These are phyloP conservation scores for Pseudohyphozyma bogoriensis DNA, from an alignment of 768 basidiomycete genomes.

Conservation along the genomic window DNA sequence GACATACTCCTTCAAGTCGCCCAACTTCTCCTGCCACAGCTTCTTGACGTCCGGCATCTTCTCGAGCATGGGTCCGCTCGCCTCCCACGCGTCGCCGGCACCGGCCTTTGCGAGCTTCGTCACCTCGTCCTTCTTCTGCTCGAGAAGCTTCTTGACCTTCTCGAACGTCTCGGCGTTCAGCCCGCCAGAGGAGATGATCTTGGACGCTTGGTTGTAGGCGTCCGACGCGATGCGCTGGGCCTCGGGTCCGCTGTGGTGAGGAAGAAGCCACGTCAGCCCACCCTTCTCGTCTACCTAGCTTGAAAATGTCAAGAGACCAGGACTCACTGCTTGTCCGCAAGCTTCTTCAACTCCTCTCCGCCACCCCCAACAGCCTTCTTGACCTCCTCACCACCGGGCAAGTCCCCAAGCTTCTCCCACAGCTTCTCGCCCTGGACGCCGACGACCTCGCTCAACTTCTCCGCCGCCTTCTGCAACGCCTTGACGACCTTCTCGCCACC, in stretches of 20 bases:
- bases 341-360: conserved; percentile 23
- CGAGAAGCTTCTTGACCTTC: conserved; percentile 24
- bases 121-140: conserved; percentile 28
- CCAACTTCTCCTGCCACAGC: conserved; percentile 27
- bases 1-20: conserved; percentile 25
- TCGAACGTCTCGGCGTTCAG: conserved; percentile 31
- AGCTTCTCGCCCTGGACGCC: conserved; percentile 22
- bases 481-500: conserved; percentile 21
- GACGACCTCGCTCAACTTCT: conserved; percentile 26
- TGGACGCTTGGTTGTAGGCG: conserved; percentile 24
- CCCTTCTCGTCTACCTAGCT: too few species aligned
- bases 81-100: conserved; percentile 27
- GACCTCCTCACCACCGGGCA: conserved; percentile 29
- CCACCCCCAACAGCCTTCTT: conserved; percentile 27
- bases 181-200: conserved; percentile 25
- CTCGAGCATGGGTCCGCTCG: conserved; percentile 25
- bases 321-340: conserved; percentile 29
- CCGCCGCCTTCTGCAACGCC: conserved; percentile 16
- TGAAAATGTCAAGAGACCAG: not conserved
- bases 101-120: conserved; percentile 24
- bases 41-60: conserved; percentile 33
- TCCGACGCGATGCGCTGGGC: conserved; percentile 26
- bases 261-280: not conserved
- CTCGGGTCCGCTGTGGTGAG: conserved; percentile 28
- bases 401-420: conserved; percentile 22